These are phyloP conservation scores for Salix suchowensis DNA, from an alignment of 345 rosid genomes.

Conservation along the genomic window DNA sequence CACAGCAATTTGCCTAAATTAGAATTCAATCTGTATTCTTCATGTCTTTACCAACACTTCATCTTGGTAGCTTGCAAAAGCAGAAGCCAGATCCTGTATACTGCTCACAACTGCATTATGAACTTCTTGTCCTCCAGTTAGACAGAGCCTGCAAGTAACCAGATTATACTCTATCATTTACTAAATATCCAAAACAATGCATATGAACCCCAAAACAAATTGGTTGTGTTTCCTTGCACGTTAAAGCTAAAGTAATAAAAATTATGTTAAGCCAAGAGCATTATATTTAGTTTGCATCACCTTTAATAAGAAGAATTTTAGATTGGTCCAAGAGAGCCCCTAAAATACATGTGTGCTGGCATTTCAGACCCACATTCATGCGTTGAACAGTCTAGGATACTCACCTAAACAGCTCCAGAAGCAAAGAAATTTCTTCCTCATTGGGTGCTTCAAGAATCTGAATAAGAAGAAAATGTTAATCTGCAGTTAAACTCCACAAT, in stretches of 20 bases:
- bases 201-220: slow-evolving; percentile 3
- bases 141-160: slow-evolving; percentile 53
- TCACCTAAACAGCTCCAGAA: slow-evolving; percentile 82
- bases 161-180: not conserved
- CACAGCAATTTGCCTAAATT: not conserved
- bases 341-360: not conserved
- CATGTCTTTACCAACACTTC: slow-evolving; percentile 80
- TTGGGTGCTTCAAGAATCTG: slow-evolving; percentile 96
- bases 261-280: not conserved
- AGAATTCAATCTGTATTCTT: slow-evolving; percentile 8
- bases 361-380: slow-evolving; percentile 4
- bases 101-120: slow-evolving; percentile 91
- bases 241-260: not conserved
- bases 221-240: not conserved
- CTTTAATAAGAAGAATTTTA: not conserved
- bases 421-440: slow-evolving; percentile 83
- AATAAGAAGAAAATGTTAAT: slow-evolving; percentile 28
- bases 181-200: slow-evolving; percentile 3
- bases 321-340: not conserved
- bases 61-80: slow-evolving; percentile 73
- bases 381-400: slow-evolving; percentile 20
- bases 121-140: slow-evolving; percentile 92
- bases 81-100: slow-evolving; percentile 82
- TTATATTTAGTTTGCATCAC: not conserved
- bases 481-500: slow-evolving; percentile 14